Evolutionary conservation across 495 filamentous ascomycete species (phyloP).

Genomic region (Xylaria bambusicola): DNA sequence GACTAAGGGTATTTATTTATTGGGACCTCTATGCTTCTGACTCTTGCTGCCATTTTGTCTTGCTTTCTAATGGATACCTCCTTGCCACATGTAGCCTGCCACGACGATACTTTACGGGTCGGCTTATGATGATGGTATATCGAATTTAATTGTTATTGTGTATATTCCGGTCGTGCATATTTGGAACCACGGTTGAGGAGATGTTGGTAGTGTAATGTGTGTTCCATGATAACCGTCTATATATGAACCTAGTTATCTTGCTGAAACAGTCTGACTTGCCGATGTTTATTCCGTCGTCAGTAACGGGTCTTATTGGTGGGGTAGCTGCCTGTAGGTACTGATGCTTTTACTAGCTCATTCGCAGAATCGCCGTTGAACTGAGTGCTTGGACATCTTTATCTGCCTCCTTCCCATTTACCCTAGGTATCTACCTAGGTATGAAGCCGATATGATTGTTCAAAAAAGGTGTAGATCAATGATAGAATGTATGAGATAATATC

Average conservation of each 20-base stretch:
- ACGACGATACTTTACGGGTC: slow-evolving; percentile 22
- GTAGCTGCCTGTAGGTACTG: too few relatives aligned
- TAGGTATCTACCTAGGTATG: too few relatives aligned
- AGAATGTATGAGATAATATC: too few relatives aligned
- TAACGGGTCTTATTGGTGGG: too few relatives aligned
- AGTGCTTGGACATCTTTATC: too few relatives aligned
- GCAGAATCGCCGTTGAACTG: too few relatives aligned
- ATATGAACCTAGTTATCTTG: background rate
- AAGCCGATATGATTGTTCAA: too few relatives aligned
- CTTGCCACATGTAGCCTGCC: slow-evolving; percentile 28
- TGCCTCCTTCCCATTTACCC: too few relatives aligned
- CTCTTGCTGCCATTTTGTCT: slow-evolving; percentile 29
- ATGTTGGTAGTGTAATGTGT: slow-evolving; percentile 5
- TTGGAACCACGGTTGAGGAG: background rate
- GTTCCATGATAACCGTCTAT: background rate
- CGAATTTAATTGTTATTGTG: slow-evolving; percentile 39
- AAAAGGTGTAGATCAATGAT: too few relatives aligned
- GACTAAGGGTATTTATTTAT: slow-evolving; percentile 20
- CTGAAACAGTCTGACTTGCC: background rate
- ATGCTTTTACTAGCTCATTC: too few relatives aligned
- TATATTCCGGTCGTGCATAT: slow-evolving; percentile 32
- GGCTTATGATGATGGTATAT: slow-evolving; percentile 24
- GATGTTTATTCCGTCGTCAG: too few relatives aligned
- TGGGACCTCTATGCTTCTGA: slow-evolving; percentile 22
- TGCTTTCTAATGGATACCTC: slow-evolving; percentile 37